phyloP scores from a whole-genome alignment of 495 filamentous ascomycete species.

The Talaromyces stipitatus region DNA sequence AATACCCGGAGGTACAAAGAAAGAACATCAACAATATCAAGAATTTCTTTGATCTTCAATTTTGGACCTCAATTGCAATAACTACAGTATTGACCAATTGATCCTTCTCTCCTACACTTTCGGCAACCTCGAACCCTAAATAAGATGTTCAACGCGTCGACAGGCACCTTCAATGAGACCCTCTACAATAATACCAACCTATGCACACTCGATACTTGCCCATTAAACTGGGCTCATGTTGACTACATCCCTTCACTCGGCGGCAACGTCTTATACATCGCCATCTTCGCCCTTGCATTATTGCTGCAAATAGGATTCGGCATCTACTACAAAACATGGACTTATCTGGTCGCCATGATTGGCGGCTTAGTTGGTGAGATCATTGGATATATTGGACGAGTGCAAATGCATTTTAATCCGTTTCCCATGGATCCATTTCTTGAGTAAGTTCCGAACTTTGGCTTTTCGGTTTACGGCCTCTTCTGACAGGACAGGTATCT shows the following conservation, averaged over 20 bases:
- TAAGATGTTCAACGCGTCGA: conserved; percentile 1
- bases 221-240: conserved; percentile 21
- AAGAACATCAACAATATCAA: neutral
- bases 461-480: neutral
- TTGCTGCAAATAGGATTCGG: conserved; percentile 21
- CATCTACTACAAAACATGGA: conserved; percentile 22
- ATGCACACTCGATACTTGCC: conserved; percentile 30
- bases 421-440: conserved; percentile 30
- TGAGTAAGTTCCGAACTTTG: conserved; percentile 22
- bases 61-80: neutral
- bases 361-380: conserved; percentile 28
- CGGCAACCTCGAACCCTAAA: neutral
- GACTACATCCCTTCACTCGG: conserved; percentile 26
- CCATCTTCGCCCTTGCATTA: conserved; percentile 24
- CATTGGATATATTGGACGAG: conserved; percentile 29
- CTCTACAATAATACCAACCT: conserved; percentile 6
- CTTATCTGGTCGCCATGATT: conserved; percentile 16
- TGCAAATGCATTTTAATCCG: conserved; percentile 30
- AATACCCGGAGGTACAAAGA: neutral
- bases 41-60: neutral
- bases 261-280: conserved; percentile 27
- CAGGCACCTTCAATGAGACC: neutral
- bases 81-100: neutral
- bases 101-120: neutral
- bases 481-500: conserved; percentile 27